Conservation (phyloP, 2,329 filamentous ascomycete genomes). For the Colletotrichum falcatum region DNA sequence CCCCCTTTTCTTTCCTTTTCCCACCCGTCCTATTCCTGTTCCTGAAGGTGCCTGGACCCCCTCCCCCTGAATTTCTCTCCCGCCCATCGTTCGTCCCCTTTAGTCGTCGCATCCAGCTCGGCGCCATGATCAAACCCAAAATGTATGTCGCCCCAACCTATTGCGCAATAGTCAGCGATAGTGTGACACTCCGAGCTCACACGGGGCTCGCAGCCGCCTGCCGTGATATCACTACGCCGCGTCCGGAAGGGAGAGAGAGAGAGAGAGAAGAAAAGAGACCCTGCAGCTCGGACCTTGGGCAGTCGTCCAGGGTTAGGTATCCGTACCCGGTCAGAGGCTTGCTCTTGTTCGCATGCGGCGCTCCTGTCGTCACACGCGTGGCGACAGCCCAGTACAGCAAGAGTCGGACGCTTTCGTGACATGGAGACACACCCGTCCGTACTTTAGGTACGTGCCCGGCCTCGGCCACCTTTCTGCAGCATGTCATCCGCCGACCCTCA, state of each 20-base stretch:
- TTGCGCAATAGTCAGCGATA: neutral
- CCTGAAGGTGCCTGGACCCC: neutral
- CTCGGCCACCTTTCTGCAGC: neutral
- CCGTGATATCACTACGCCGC: neutral
- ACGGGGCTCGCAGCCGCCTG: neutral
- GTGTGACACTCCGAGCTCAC: neutral
- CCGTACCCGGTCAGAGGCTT: neutral
- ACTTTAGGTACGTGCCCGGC: neutral
- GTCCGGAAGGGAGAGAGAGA: neutral
- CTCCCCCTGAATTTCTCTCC: neutral
- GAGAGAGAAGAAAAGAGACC: neutral
- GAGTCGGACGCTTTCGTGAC: no score
- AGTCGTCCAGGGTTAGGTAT: neutral
- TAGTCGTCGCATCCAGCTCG: neutral
- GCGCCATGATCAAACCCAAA: constrained; percentile 14
- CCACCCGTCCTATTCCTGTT: neutral
- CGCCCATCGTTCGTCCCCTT: neutral
- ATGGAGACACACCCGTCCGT: neutral
- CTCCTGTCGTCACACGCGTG: neutral
- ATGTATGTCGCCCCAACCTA: neutral
- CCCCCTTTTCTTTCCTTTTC: constrained; percentile 9
- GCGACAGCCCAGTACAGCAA: no score
- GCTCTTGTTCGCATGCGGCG: neutral
- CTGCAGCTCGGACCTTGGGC: neutral
- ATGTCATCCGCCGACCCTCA: neutral